Conservation (phyloP, 2,329 filamentous ascomycete species). For the Hirsutella rhossiliensis region DNA sequence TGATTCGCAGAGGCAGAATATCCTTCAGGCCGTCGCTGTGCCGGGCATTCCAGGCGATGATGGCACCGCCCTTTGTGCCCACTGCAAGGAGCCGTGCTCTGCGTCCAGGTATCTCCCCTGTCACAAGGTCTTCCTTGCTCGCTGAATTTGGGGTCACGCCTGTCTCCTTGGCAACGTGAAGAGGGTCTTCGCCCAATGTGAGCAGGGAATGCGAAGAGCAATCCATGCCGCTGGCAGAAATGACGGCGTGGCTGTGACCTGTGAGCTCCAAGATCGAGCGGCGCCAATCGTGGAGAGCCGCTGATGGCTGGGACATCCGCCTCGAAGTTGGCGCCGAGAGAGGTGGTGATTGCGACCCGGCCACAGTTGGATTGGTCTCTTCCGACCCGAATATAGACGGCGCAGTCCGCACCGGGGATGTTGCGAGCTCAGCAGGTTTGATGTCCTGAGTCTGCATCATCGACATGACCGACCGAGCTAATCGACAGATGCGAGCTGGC, state of each 20-base stretch:
- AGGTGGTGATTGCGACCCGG: not conserved
- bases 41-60: slow-evolving; percentile 79
- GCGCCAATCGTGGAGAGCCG: slow-evolving; percentile 18
- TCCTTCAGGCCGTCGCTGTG: slow-evolving; percentile 32
- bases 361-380: not conserved
- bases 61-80: slow-evolving; percentile 65
- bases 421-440: slow-evolving; percentile 2
- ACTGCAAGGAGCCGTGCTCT: slow-evolving; percentile 69
- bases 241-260: slow-evolving; percentile 42
- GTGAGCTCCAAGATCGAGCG: slow-evolving; percentile 32
- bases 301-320: slow-evolving; percentile 6
- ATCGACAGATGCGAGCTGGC: slow-evolving; percentile 30
- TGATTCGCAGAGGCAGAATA: slow-evolving; percentile 62
- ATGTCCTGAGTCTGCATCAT: slow-evolving; percentile 7
- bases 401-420: slow-evolving; percentile 2
- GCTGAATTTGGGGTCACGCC: slow-evolving; percentile 24
- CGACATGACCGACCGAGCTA: slow-evolving; percentile 20
- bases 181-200: slow-evolving; percentile 66
- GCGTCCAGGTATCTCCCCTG: slow-evolving; percentile 66
- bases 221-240: slow-evolving; percentile 64
- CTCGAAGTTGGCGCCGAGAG: slow-evolving; percentile 1
- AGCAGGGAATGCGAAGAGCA: slow-evolving; percentile 59
- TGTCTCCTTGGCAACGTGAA: slow-evolving; percentile 34
- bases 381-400: slow-evolving; percentile 19
- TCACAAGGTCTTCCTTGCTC: slow-evolving; percentile 21